Base-by-base conservation (phyloP, 306 rosid genomes). In the Medicago ruthenica region DNA sequence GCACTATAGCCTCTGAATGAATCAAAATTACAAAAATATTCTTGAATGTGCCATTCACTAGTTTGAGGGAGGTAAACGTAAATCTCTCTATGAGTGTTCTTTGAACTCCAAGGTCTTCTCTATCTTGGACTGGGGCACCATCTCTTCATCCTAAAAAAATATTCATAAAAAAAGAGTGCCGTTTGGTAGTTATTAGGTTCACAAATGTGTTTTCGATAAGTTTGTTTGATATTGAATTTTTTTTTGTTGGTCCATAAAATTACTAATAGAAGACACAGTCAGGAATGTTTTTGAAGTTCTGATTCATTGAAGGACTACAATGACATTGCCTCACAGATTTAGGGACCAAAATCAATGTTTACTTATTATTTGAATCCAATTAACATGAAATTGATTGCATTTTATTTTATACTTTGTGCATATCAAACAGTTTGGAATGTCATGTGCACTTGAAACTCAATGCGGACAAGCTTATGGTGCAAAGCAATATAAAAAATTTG, bases 391-490 rank as follows among this genome's bases (percentile, higher is more conserved):
- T 51, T 74, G 16, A 74, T 27, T 51, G 74, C 44, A 60, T 47
- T 47, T 66, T 34, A 10, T 42, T 42, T 10, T 42, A 42, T 42
- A 42, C 51, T 59, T 50, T 59, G 18, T 22, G 13, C n/a, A 42
- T 64, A 17, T 50, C 16, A 57, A 82, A 85, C 92, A 88, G 96
- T 83, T 77, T 24, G 96, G 92, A 68, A 59, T 90, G 92, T 79
- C 95, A 5, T 79, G 89, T 76, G 95, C 92, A 42, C 80, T 90
- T 34, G 95, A 90, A 84, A 87, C 95, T 62, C 75, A 78, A 40
- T 84, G 92, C 47, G 92, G 95, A 6, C 95, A 90, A 76, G 87
- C 90, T 14, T 86, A 84, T 84, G 95, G 95, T 79, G 92, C 95
- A 16, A 65, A 81, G 55, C 90, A 87, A 75, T 90, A 86, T 81